Base-by-base conservation (phyloP, 495 filamentous ascomycete genomes). In the Xylaria venustula region DNA sequence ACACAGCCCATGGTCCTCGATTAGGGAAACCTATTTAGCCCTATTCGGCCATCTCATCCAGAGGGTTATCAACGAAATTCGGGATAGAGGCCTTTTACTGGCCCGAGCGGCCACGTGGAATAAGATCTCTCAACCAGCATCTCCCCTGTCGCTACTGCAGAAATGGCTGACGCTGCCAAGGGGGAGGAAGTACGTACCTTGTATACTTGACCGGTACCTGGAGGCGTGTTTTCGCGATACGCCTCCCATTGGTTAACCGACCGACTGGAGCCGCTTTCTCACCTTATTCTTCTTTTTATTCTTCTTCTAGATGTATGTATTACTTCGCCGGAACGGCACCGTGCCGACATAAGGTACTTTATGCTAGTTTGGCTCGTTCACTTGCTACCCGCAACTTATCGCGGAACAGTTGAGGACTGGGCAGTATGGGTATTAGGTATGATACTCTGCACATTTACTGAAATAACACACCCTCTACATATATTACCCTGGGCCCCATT, bases 81-180 rank as follows among this genome's bases (percentile, higher is more conserved):
- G 46, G 45, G 23, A 61, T 47, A 40, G 44, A 48, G 50, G 23
- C 34, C 19, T 40, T 36, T 19, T 60, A 26, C 36, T 60, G 58
- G 58, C 48, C 58, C 58, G 58, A 46, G 49, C 58, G 40, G 58
- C 50, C 58, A 61, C 58, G 58, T 61, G 58, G 58, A 42, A 20
- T 20, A 7, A 28, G 58, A 54, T 61, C 50, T 14, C 47, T 47
- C 50, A 34, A 14, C 50, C 46, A 61, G 58, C 58, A 61, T 54
- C 28, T 26, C 41, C 58, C 58, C 58, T 61, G 58, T 11, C 22
- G 8, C 8, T n/a, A 34, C 57, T 51, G 47, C 37, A 44, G 23
- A 22, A 34, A 22, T 51, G 57, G 34, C 48, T 52, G 15, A 41
- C 46, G 54, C 26, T 17, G 54, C 41, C 1, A 30, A 25, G 12